Percentiles rank a stretch among this genome's conserved stretches.
Evolutionary conservation across 768 basidiomycete genomes (phyloP).

Genomic region (Boletus sp.): DNA sequence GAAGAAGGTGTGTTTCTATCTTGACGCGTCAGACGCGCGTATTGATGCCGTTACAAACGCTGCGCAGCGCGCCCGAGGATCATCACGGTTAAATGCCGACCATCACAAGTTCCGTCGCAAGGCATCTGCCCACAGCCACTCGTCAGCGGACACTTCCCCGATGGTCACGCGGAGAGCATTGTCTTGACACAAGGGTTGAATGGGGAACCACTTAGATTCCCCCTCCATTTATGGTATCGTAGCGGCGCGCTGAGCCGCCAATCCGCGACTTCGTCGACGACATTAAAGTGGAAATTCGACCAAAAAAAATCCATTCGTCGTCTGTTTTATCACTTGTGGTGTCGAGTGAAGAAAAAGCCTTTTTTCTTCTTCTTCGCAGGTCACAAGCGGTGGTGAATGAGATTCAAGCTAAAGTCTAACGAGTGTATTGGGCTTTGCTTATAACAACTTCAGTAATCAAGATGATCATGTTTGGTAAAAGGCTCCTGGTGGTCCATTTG

Average conservation of each 20-base stretch:
- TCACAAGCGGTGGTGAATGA: too few relatives aligned
- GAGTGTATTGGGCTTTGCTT: too few relatives aligned
- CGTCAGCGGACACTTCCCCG: constrained; percentile 59
- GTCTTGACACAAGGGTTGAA: constrained; percentile 83
- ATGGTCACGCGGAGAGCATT: constrained; percentile 58
- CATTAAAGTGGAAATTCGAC: too few relatives aligned
- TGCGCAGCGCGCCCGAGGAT: constrained; percentile 68
- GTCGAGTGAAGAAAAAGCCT: too few relatives aligned
- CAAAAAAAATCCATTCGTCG: too few relatives aligned
- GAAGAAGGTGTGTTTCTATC: constrained; percentile 58
- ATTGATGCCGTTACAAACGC: constrained; percentile 8
- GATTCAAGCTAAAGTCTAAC: too few relatives aligned
- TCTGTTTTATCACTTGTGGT: too few relatives aligned
- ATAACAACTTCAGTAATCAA: too few relatives aligned
- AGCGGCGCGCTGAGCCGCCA: constrained; percentile 47
- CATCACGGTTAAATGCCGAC: constrained; percentile 68
- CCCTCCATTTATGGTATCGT: constrained; percentile 81
- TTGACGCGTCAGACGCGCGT: constrained; percentile 4
- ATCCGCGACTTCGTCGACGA: not conserved
- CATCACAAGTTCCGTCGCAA: constrained; percentile 65
- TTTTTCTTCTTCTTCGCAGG: too few relatives aligned
- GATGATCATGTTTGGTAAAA: too few relatives aligned
- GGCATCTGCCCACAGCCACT: constrained; percentile 73
- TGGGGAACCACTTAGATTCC: constrained; percentile 78
- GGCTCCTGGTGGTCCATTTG: too few relatives aligned